Evolutionary conservation across 2,329 filamentous ascomycete genomes (phyloP).

Genomic region (Camptophora hylomeconis): DNA sequence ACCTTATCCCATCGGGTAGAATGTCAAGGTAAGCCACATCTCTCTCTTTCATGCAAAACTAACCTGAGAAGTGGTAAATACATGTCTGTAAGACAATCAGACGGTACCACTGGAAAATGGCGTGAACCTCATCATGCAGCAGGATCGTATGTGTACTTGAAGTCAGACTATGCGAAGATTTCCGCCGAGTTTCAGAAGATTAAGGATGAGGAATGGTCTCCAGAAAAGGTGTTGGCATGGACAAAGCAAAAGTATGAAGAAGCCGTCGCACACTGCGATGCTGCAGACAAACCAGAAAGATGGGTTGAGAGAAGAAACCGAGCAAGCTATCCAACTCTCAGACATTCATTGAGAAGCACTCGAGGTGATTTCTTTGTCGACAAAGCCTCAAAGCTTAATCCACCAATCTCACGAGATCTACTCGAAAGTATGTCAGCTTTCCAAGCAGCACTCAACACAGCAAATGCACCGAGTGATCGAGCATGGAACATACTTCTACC

Average conservation of each 20-base stretch:
- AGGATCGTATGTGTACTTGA: conserved; percentile 7
- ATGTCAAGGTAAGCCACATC: background rate
- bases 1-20: background rate
- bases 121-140: too few relatives aligned
- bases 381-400: conserved; percentile 24
- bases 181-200: conserved; percentile 5
- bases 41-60: background rate
- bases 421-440: conserved; percentile 28
- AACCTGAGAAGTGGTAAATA: background rate
- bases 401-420: conserved; percentile 23
- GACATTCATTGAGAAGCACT: conserved; percentile 14
- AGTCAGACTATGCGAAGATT: conserved; percentile 8
- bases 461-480: conserved; percentile 17
- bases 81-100: background rate
- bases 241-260: conserved; percentile 6
- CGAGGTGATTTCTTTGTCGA: conserved; percentile 21
- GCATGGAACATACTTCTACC: conserved; percentile 18
- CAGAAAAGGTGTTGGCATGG: background rate
- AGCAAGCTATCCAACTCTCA: background rate
- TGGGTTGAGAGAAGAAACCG: background rate
- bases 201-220: background rate
- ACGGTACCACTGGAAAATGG: too few relatives aligned
- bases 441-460: conserved; percentile 25
- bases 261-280: background rate
- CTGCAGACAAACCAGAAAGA: background rate